A percentile compares a stretch with the other conserved stretches of the same genome.
phyloP scores from a whole-genome alignment of 1,284 basidiomycete species.

The Cryptococcus amylolentus region DNA sequence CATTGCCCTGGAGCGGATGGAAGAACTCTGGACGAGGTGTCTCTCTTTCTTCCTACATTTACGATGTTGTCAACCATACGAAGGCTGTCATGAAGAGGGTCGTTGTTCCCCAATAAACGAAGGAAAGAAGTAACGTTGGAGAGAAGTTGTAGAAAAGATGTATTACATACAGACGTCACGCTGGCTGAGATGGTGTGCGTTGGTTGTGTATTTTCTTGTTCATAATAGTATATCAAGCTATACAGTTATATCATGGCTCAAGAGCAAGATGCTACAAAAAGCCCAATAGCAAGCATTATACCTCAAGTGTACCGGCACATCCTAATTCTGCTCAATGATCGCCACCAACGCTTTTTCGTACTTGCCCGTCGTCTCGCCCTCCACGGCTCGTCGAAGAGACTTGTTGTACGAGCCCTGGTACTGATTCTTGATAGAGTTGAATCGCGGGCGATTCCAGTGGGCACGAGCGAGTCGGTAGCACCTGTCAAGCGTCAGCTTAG shows the following conservation, averaged over 20 bases:
- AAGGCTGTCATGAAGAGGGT: conserved; percentile 34
- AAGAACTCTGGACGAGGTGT: conserved; percentile 90
- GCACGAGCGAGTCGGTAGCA: conserved; percentile 45
- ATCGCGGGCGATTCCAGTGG: conserved; percentile 49
- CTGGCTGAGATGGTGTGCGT: too few relatives aligned
- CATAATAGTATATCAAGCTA: too few relatives aligned
- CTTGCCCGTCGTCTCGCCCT: conserved; percentile 49
- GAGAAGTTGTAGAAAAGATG: not conserved
- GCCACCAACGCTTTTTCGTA: conserved; percentile 41
- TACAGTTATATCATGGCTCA: too few relatives aligned
- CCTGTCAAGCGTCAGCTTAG: conserved; percentile 11
- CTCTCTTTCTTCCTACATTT: conserved; percentile 72
- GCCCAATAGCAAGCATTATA: too few relatives aligned
- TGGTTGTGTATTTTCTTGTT: too few relatives aligned
- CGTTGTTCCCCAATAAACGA: conserved; percentile 7
- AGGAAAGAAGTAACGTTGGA: not conserved
- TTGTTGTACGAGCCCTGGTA: conserved; percentile 41
- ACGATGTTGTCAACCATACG: conserved; percentile 45
- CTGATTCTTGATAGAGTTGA: conserved; percentile 45
- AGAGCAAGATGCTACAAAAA: too few relatives aligned
- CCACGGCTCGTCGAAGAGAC: conserved; percentile 36
- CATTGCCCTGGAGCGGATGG: conserved; percentile 87
- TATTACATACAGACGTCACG: too few relatives aligned
- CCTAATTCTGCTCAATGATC: conserved; percentile 34
- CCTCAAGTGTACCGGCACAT: too few relatives aligned